Evolutionary conservation across 2,329 filamentous ascomycete species (phyloP), one percentile per base, ranked within the genome.

Genomic region (Pyrenophora graminea): DNA sequence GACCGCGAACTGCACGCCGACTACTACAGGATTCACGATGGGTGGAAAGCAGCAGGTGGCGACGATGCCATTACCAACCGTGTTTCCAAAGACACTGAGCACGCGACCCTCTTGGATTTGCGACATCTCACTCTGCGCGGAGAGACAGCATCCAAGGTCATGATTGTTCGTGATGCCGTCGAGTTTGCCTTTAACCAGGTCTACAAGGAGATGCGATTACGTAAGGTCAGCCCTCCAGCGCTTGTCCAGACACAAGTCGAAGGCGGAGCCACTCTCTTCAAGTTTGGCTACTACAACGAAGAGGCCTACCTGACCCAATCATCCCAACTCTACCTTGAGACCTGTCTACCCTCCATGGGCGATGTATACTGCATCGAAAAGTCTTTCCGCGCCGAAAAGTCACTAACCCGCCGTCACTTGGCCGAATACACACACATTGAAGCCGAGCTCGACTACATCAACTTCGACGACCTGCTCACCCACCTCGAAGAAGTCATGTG

Each of bases 351-450:
- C 9, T 90, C 88, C 44, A 82, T 97, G 67, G 94, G 94, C 63
- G 90, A 97, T 72, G 91, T 97, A 45, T 99, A 95, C 83, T 97
- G 93, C 73, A 93, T 99, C 67, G 92, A 96, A 76, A 96, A 96
- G 75, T 97, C 93, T 2, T 99, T 99, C 87, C 92, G 94, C 56
- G 94, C 94, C 12, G 94, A 99, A 77, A 97, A 97, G 79, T 93
- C 88, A 6, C 81, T 97, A 51, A 99, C 94, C 42, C 89, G 94
- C 56, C 90, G 94, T 68, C 94, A 99, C 74, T 78, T 99, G 66
- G 90, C 91, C 40, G 94, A 99, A 77, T 99, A 97, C 80, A 96
- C 92, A 1, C 94, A 99, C 78, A 84, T 99, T 62, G 94, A 99
- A 78, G 93, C 88, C 52, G 94, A 99, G 76, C 82, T 99, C 53